Evolutionary conservation across 2,329 filamentous ascomycete genomes (phyloP).

Genomic region (Cladosporium sp.): DNA sequence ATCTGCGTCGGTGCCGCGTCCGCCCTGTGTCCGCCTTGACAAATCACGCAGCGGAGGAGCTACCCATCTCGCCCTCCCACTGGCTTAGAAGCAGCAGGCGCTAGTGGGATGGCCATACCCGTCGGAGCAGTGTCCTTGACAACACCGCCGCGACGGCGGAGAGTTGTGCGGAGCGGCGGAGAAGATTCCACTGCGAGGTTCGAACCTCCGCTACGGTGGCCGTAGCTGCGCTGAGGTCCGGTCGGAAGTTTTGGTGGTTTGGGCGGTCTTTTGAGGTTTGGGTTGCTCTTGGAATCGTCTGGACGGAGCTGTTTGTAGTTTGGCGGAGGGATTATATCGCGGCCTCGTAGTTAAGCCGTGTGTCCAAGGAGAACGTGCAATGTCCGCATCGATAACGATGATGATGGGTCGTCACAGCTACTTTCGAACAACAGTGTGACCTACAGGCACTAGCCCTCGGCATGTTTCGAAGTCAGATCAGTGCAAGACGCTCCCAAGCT

Average conservation of each 20-base stretch:
- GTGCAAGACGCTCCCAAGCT: too few relatives aligned
- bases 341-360: neutral
- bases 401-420: neutral
- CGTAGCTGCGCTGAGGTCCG: too few relatives aligned
- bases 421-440: neutral
- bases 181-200: neutral
- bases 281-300: too few relatives aligned
- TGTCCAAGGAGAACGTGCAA: neutral
- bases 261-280: too few relatives aligned
- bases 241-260: neutral
- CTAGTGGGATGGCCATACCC: neutral
- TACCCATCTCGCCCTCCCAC: neutral
- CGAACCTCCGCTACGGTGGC: neutral
- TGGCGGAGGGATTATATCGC: neutral
- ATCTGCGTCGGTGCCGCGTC: neutral
- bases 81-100: neutral
- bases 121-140: neutral
- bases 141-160: neutral
- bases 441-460: too few relatives aligned
- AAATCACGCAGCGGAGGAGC: neutral
- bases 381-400: neutral
- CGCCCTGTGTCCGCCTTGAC: neutral
- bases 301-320: too few relatives aligned
- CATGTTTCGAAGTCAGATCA: too few relatives aligned
- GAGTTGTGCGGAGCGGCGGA: neutral